Percentiles rank a stretch among this genome's conserved stretches.
phyloP scores from a whole-genome alignment of 768 basidiomycete species.

The Albatrellus ellisii region DNA sequence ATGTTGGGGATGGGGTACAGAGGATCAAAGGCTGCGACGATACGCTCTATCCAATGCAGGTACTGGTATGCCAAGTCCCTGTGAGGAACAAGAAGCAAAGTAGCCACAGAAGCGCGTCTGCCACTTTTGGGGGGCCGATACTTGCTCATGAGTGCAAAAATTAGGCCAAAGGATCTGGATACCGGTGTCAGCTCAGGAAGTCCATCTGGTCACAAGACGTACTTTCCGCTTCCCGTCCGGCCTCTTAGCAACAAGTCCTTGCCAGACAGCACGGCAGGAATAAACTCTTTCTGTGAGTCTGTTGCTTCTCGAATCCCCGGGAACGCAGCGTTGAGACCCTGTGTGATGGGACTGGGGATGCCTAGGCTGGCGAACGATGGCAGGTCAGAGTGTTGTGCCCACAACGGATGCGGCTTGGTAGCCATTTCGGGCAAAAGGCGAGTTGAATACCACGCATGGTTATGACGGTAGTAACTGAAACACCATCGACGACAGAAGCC shows the following conservation, averaged over 20 bases:
- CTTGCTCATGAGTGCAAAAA: constrained; percentile 54
- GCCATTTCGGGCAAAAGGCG: constrained; percentile 1
- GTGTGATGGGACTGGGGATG: constrained; percentile 32
- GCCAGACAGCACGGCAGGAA: constrained; percentile 42
- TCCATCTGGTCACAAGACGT: constrained; percentile 16
- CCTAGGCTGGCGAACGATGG: constrained; percentile 38
- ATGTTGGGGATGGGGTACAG: constrained; percentile 25
- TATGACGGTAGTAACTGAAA: background rate
- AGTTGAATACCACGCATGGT: background rate
- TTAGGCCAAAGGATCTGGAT: constrained; percentile 56
- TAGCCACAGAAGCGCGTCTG: constrained; percentile 1
- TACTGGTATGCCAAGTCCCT: constrained; percentile 9
- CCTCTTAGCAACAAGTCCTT: constrained; percentile 58
- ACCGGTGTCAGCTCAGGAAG: background rate
- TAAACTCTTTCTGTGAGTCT: constrained; percentile 41
- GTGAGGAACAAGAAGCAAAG: constrained; percentile 10
- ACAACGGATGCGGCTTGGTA: too few species aligned
- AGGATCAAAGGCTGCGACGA: background rate
- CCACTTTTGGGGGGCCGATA: constrained; percentile 18
- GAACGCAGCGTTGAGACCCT: constrained; percentile 44
- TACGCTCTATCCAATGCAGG: constrained; percentile 7
- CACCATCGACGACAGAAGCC: background rate
- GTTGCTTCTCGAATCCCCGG: constrained; percentile 49
- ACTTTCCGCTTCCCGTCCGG: constrained; percentile 74
- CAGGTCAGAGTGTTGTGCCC: background rate